Conservation (phyloP, 2,329 filamentous ascomycete genomes). For the Nannizzia gypsea region DNA sequence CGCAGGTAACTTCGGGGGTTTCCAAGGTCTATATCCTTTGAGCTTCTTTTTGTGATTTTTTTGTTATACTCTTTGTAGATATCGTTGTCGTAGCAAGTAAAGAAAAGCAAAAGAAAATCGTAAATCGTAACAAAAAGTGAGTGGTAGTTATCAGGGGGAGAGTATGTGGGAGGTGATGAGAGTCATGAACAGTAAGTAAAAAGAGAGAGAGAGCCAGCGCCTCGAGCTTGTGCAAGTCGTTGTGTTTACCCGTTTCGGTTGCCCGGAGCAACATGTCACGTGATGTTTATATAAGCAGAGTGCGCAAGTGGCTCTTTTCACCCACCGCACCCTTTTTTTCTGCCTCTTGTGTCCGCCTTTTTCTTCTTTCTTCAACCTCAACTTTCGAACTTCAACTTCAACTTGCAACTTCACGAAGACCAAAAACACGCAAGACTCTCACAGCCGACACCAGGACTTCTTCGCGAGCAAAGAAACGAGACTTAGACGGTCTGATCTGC, state of each 20-base stretch:
- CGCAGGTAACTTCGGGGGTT: not conserved
- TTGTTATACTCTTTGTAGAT: not conserved
- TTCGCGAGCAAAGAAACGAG: not conserved
- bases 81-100: not conserved
- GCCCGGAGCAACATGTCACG: not conserved
- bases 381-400: not conserved
- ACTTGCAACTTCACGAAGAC: not conserved
- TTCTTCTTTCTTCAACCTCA: not conserved
- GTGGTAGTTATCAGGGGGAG: not conserved
- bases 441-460: not conserved
- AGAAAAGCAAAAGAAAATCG: not conserved
- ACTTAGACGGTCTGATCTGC: too few species aligned
- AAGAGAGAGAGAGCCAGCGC: not conserved
- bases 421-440: not conserved
- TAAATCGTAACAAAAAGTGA: not conserved
- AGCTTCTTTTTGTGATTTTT: not conserved
- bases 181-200: not conserved
- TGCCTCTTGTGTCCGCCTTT: not conserved
- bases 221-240: not conserved
- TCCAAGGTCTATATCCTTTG: not conserved
- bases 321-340: not conserved
- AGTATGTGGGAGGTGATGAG: not conserved
- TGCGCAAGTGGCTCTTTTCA: slow-evolving; percentile 1
- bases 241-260: not conserved
- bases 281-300: not conserved